Base-by-base conservation (phyloP, 2,329 filamentous ascomycete species). In the Aspergillus hiratsukae region DNA sequence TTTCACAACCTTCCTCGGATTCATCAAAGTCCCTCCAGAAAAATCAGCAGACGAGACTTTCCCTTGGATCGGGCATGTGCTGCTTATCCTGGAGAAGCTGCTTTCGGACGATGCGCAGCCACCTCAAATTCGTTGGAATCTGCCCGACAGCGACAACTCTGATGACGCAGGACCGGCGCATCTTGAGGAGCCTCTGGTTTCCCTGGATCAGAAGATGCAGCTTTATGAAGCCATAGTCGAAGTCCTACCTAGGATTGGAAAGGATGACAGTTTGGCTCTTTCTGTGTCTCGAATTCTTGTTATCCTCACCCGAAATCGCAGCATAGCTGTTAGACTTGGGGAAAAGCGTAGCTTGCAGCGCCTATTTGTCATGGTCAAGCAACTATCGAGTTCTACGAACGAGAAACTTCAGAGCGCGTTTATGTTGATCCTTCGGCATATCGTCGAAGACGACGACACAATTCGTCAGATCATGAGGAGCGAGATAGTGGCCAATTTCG, bases 331-430 rank as follows among this genome's bases (percentile, higher is more conserved):
- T 61, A 79, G 83, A 48, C 81, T 97, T 49, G 90, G 90, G 4
- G 89, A 96, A 70, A 96, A 91, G 77, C 89, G 87, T 69, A 95
- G 96, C 65, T 80, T 99, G 50, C 90, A 94, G 68, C 84, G 91
- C 28, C 79, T 99, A 23, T 97, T 99, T 73, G 84, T 97, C 52
- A 96, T 97, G 90, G 86, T 93, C 56, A 96, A 95, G 72, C 93
- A 97, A 71, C 83, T 97, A 57, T 87, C 90, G 21, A 89, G 89
- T 27, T 83, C 86, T 29, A 88, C 89, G 6, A 89, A 91, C 29
- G 84, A 89, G 54, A 87, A 87, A 54, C 82, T 99, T 9, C 84
- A 87, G 59, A 82, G 82, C 59, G 83, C 88, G 56, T 88, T 96
- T 66, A 87, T 97, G 82, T 83, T 93, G 11, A 87, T 97, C 52